These are phyloP conservation scores for Penicillium hesseltinei DNA, from an alignment of 2,329 filamentous ascomycete species.

Conservation along the genomic window DNA sequence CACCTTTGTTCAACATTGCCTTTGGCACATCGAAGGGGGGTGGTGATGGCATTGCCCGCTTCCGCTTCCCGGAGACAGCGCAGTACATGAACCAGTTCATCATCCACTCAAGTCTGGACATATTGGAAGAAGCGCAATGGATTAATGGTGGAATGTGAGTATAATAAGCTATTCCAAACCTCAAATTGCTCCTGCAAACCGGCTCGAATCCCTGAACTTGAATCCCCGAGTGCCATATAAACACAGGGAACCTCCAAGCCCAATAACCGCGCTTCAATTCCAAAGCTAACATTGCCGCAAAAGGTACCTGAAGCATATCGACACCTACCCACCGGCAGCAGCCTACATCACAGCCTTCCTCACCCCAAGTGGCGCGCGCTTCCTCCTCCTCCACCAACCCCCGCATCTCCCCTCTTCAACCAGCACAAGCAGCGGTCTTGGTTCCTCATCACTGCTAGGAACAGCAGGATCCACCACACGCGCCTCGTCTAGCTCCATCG, in stretches of 20 bases:
- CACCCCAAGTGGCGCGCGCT: slow-evolving; percentile 87
- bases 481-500: slow-evolving; percentile 66
- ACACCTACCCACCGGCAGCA: slow-evolving; percentile 81
- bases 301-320: slow-evolving; percentile 94
- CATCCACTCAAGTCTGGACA: slow-evolving; percentile 87
- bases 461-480: slow-evolving; percentile 32
- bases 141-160: slow-evolving; percentile 74
- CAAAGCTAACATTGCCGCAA: slow-evolving; percentile 6
- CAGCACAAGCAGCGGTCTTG: slow-evolving; percentile 17
- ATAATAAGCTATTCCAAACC: background rate
- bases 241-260: background rate
- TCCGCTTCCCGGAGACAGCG: slow-evolving; percentile 83
- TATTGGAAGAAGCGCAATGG: slow-evolving; percentile 97
- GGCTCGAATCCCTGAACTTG: background rate
- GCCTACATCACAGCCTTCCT: slow-evolving; percentile 94
- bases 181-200: no score
- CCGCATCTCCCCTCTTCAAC: slow-evolving; percentile 45
- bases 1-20: slow-evolving; percentile 92
- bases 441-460: slow-evolving; percentile 32
- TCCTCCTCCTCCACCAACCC: slow-evolving; percentile 89
- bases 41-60: slow-evolving; percentile 86
- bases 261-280: background rate
- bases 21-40: slow-evolving; percentile 96
- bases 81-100: slow-evolving; percentile 97
- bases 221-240: background rate